phyloP scores from a whole-genome alignment of 371 early-diverging fungal species.

The Zychaea mexicana region DNA sequence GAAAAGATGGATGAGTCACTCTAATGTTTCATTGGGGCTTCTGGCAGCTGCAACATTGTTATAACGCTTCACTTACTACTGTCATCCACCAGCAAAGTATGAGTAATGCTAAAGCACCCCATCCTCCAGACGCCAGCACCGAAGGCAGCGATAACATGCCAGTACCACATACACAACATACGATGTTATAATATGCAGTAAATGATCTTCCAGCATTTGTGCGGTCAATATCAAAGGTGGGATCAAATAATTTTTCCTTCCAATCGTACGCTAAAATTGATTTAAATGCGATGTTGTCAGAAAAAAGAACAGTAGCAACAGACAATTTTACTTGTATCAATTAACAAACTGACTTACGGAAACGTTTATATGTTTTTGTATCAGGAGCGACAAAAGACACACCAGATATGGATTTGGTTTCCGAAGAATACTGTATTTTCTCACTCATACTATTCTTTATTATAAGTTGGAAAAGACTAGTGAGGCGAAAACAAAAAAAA shows the following conservation, averaged over 20 bases:
- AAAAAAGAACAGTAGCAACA: background rate
- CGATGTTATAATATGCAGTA: conserved; percentile 61
- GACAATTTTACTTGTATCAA: too few relatives aligned
- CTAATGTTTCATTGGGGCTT: too few relatives aligned
- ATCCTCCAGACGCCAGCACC: conserved; percentile 61
- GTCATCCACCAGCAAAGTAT: conserved; percentile 75
- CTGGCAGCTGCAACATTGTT: background rate
- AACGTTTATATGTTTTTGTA: too few relatives aligned
- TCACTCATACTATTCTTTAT: too few relatives aligned
- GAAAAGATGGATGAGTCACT: too few relatives aligned
- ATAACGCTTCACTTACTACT: conserved; percentile 37
- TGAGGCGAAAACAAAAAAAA: too few relatives aligned
- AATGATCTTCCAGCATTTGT: conserved; percentile 26
- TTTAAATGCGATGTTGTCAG: too few relatives aligned
- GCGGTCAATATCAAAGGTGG: conserved; percentile 9
- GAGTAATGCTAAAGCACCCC: conserved; percentile 74
- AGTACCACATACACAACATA: conserved; percentile 80
- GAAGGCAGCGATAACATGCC: conserved; percentile 79
- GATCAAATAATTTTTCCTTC: background rate
- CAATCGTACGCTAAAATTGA: background rate
- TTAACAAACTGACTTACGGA: background rate
- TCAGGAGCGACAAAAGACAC: too few relatives aligned
- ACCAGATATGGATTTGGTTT: too few relatives aligned
- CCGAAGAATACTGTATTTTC: too few relatives aligned
- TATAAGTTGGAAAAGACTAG: too few relatives aligned